Evolutionary conservation across 1,284 basidiomycete genomes (phyloP), one percentile per base, ranked within the genome.

Genomic region (Schizophyllum commune): DNA sequence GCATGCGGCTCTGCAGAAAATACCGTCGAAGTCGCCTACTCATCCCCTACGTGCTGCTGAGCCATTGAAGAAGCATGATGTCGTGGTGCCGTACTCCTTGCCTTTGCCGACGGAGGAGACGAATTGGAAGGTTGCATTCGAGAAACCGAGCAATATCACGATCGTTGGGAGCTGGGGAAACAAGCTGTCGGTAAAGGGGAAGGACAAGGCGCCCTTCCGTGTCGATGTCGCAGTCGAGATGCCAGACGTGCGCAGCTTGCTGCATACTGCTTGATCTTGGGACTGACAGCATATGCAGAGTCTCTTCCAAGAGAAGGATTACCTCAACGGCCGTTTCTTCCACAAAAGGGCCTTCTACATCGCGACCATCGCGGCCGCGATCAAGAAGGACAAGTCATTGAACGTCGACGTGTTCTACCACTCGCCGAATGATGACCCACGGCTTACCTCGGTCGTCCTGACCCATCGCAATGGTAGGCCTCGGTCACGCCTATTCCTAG

Each of bases 231-330:
- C 91, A 0, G 78, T 96, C 1, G 86, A 92, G 69, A 95, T 99
- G 91, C 94, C 94, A 13, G 71, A 82, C 39, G 94, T 94, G 68
- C 67, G 89, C 69, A 51, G 59, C 32, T 20, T 56, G 15, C 39
- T 21, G 7, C 15, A 52, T 17, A 56, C 20, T 60, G 19, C 57
- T 51, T 1, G 47, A 22, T 4, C 32, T 5, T n/a, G 15, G 22
- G 11, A 47, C 57, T 58, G 22, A 60, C 62, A n/a, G 15, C 55
- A 55, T 22, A 64, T 64, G 3, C 68, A 94, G 86, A 70, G 68
- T 55, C 75, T 98, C 27, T 95, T 99, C 69, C 94, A 97, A 75
- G 92, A 96, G 67, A 99, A 98, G 72, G 96, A 99, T 71, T 92
- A 95, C 66, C 77, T 95, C 60, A 91, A 96, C 70, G 85, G 86